Evolutionary conservation across 805 yeast genomes (phyloP), one percentile per base, ranked within the genome.

Genomic region (Candida ponderosae): DNA sequence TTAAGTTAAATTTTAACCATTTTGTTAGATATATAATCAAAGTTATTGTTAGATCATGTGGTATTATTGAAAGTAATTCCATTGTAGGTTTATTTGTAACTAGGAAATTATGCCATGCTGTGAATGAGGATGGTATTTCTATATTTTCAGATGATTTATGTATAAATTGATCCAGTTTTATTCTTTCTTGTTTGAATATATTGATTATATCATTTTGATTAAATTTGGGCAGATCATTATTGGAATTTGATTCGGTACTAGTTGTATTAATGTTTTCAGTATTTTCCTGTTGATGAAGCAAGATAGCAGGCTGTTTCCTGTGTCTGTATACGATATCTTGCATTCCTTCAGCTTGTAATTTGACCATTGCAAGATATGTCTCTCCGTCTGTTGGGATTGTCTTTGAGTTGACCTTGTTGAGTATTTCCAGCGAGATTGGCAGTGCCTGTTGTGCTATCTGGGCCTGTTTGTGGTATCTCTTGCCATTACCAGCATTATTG

Each of bases 341-440:
- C 28, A 24, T 24, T 24, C 6, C 17, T 27, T 37, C 38, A 15
- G 48, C 45, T 19, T 46, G 43, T 10, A 18, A 29, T 24, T 33
- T 36, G 17, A 51, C 58, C 35, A 51, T 37, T 4, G 58, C 56
- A 18, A 53, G 29, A 36, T 53, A 53, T 1, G 45, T 46, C 34
- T 50, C 51, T 9, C 47, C 58, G 35, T 53, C 53, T 3, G 30
- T 27, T 2, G 58, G 53, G 6, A 46, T 30, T 0, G 51, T 47
- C 21, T 40, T 37, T 7, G 43, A 39, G 4, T 37, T 42, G 13
- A 51, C 37, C 2, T 35, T 34, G 15, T 41, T 41, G 2, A 46
- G 30, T 13, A 42, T 39, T 17, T 42, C 44, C 18, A 34, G 31
- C 1, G 51, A 31, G 5, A 53, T 31, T 1, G 58, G 58, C 2